A percentile compares a stretch with the other conserved stretches of the same genome.
Evolutionary conservation across 257 asterid genomes (phyloP).

Genomic region (Solanum medicagineum): DNA sequence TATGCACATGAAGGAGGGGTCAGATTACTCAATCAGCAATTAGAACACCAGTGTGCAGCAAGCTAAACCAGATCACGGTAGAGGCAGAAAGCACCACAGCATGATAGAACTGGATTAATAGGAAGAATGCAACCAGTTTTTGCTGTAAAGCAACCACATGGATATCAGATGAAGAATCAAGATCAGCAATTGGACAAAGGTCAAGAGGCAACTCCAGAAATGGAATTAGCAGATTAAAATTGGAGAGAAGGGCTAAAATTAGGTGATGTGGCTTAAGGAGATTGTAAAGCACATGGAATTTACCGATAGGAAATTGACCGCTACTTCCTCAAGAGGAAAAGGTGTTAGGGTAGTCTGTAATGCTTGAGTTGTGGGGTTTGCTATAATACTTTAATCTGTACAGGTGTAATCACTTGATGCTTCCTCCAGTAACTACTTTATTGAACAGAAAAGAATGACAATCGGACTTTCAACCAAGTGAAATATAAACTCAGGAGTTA

Average conservation of each 20-base stretch:
- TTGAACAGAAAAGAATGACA: not conserved
- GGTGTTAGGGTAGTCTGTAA: not conserved
- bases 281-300: not conserved
- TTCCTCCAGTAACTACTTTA: not conserved
- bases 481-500: not conserved
- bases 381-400: not conserved
- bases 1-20: not conserved
- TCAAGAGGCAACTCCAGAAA: not conserved
- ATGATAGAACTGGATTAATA: not conserved
- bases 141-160: not conserved
- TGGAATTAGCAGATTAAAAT: not conserved
- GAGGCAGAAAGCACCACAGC: not conserved
- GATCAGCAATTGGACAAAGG: not conserved
- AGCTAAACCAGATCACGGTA: not conserved
- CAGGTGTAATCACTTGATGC: not conserved
- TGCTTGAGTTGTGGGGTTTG: not conserved
- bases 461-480: not conserved
- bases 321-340: not conserved
- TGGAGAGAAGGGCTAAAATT: not conserved
- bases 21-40: not conserved
- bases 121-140: not conserved
- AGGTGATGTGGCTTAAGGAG: not conserved
- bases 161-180: not conserved
- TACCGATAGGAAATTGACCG: not conserved
- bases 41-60: not conserved